Conservation (phyloP, 1,284 basidiomycete genomes). For the Pseudozyma thailandica region DNA sequence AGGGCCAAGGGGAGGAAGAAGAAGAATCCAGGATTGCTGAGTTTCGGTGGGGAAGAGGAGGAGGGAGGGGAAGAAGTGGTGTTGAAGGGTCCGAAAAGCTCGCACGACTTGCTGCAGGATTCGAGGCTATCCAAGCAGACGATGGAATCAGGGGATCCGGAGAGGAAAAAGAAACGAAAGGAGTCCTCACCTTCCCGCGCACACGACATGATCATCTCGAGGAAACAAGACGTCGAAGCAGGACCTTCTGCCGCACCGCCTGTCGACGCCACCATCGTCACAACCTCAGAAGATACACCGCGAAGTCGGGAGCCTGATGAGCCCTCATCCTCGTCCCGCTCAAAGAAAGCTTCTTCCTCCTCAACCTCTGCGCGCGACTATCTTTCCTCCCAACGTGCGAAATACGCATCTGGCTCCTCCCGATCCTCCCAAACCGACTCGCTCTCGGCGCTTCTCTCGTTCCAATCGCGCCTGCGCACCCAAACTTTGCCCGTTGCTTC, state of each 20-base stretch:
- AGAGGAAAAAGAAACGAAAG: background rate
- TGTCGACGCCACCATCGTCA: no score
- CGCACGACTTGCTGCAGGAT: slow-evolving; percentile 62
- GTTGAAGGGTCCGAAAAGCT: slow-evolving; percentile 56
- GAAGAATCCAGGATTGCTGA: slow-evolving; percentile 42
- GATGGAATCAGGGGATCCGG: background rate
- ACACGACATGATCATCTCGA: no score
- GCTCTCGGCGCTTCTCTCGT: slow-evolving; percentile 25
- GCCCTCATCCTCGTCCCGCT: no score
- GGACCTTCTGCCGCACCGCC: no score
- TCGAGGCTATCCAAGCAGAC: slow-evolving; percentile 44
- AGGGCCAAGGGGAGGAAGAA: slow-evolving; percentile 54
- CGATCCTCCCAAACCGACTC: slow-evolving; percentile 14
- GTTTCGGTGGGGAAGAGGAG: slow-evolving; percentile 62
- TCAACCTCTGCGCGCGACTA: background rate
- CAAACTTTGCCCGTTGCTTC: background rate
- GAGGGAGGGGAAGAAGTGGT: slow-evolving; percentile 1
- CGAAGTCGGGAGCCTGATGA: no score
- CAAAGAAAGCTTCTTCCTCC: background rate
- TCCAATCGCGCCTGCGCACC: slow-evolving; percentile 38
- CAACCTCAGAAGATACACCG: no score
- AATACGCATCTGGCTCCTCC: slow-evolving; percentile 14
- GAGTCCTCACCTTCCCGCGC: no score
- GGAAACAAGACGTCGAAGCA: no score
- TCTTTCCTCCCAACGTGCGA: slow-evolving; percentile 15